phyloP scores from a whole-genome alignment of 2,329 filamentous ascomycete genomes.

The Fusarium sp. region DNA sequence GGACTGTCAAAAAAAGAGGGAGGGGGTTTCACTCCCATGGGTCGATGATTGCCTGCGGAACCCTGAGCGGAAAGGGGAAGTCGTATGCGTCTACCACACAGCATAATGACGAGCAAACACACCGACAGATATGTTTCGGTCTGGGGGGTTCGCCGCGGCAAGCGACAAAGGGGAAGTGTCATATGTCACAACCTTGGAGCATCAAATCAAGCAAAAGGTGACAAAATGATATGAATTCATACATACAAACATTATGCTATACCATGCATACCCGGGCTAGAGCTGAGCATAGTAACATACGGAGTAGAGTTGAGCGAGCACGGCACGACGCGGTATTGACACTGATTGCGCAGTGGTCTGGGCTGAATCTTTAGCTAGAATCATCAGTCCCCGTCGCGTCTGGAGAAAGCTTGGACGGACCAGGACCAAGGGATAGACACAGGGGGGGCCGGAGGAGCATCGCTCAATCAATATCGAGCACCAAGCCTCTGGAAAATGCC shows the following conservation, averaged over 20 bases:
- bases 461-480: constrained; percentile 11
- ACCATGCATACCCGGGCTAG: neutral
- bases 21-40: constrained; percentile 15
- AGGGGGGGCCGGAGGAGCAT: constrained; percentile 15
- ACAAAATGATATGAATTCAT: constrained; percentile 1
- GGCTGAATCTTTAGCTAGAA: constrained; percentile 14
- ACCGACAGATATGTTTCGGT: constrained; percentile 30
- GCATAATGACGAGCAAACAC: constrained; percentile 17
- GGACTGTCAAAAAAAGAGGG: constrained; percentile 20
- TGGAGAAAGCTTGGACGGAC: constrained; percentile 31
- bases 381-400: constrained; percentile 20
- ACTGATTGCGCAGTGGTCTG: constrained; percentile 25
- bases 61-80: constrained; percentile 25
- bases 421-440: constrained; percentile 29
- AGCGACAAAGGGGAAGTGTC: constrained; percentile 15
- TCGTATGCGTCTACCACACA: constrained; percentile 26
- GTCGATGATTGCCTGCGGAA: constrained; percentile 13
- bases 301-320: constrained; percentile 11
- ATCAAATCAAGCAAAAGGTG: constrained; percentile 26
- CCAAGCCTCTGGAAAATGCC: constrained; percentile 21
- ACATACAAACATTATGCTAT: neutral
- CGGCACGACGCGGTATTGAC: constrained; percentile 33
- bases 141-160: constrained; percentile 29
- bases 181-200: constrained; percentile 26
- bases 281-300: neutral